Evolutionary conservation across 2,329 filamentous ascomycete species (phyloP), one percentile per base, ranked within the genome.

Genomic region (Metarhizium guizhouense): DNA sequence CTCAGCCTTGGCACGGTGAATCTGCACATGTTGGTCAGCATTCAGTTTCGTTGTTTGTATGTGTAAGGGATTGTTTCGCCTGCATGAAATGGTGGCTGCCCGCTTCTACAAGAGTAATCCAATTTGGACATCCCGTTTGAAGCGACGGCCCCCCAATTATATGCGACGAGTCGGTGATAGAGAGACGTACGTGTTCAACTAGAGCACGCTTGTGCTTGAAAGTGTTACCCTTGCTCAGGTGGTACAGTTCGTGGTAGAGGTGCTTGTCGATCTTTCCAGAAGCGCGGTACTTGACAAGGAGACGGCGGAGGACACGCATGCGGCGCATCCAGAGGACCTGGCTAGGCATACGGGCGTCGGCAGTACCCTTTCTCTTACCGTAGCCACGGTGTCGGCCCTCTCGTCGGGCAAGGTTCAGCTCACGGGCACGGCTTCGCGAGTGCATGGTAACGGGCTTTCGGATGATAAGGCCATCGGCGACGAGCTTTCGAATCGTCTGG

Each of bases 131-230:
- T 25, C 13, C 8, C 16, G 20, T 32, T 32, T 36, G 14, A 49
- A 51, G 32, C 25, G 16, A 18, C 14, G 30, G 5, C 14, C 16
- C 14, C 38, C 40, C 29, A n/a, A 20, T 47, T 3, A 20, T 10
- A 16, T 7, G 20, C 5, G 5, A 11, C 43, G 40, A 30, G 20
- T 16, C 20, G 47, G 47, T 34, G 55, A 14, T 5, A 40, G 13
- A 40, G 6, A 70, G 51, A 90, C 94, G 74, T 95, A 99, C 94
- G 84, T 99, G 94, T 86, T 99, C 94, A 76, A 99, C 91, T 71
- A 99, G 87, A 74, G 92, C 94, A 81, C 94, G 88, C 92, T 97
- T 99, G 90, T 99, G 94, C 92, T 99, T 99, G 89, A 99, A 99
- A 77, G 94, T 93, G 88, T 99, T 99, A 95, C 94, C 95, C 92